phyloP scores from a whole-genome alignment of 306 rosid genomes.

The Medicago ruthenica region DNA sequence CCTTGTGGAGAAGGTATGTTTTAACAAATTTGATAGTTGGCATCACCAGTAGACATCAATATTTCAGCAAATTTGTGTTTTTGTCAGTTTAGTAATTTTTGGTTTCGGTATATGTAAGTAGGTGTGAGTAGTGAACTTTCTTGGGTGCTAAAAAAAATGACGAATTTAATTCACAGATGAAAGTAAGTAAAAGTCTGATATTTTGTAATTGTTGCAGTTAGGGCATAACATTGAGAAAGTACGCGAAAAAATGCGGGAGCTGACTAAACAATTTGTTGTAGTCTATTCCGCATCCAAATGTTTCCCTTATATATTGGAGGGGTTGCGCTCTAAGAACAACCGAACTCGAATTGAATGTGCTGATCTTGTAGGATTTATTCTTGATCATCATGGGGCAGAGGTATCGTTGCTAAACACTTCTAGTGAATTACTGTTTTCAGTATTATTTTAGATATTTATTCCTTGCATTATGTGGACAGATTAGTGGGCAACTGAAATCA shows the following conservation, averaged over 20 bases:
- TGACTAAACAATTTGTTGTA: slow-evolving; percentile 79
- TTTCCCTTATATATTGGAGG: slow-evolving; percentile 94
- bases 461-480: slow-evolving; percentile 53
- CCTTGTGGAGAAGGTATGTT: slow-evolving; percentile 84
- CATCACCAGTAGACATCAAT: slow-evolving; percentile 3
- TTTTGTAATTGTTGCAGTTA: slow-evolving; percentile 63
- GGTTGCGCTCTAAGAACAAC: slow-evolving; percentile 95
- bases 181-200: neutral
- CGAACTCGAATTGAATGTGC: slow-evolving; percentile 95
- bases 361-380: slow-evolving; percentile 88
- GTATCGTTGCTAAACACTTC: slow-evolving; percentile 46
- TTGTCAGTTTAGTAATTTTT: neutral
- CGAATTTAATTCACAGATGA: slow-evolving; percentile 23
- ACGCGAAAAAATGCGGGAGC: slow-evolving; percentile 92
- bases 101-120: neutral
- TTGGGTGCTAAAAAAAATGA: neutral
- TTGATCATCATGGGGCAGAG: slow-evolving; percentile 92
- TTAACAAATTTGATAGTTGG: slow-evolving; percentile 9
- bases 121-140: neutral
- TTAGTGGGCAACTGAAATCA: slow-evolving; percentile 89
- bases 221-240: slow-evolving; percentile 98
- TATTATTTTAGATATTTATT: slow-evolving; percentile 37
- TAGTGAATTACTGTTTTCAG: slow-evolving; percentile 8
- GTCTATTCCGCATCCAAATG: slow-evolving; percentile 82
- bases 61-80: neutral